A percentile compares a stretch with the other conserved stretches of the same genome.
Evolutionary conservation across 192 early-diverging fungal species (phyloP).

Genomic region (Phlyctochytrium planicorne): DNA sequence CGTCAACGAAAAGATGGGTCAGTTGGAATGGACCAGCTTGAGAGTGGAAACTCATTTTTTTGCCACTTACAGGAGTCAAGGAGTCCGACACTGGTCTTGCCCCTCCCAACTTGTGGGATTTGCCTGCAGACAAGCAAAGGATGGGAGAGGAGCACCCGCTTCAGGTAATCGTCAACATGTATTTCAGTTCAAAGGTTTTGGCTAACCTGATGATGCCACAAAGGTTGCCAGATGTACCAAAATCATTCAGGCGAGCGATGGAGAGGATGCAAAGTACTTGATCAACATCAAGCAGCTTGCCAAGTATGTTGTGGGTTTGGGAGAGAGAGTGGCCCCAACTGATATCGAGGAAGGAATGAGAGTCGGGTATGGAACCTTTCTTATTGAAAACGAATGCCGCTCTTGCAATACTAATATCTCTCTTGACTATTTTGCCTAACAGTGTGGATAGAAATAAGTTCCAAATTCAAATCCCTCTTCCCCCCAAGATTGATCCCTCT

Average conservation of each 20-base stretch:
- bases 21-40: constrained; percentile 5
- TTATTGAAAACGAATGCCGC: background rate
- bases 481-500: constrained; percentile 97
- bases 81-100: constrained; percentile 98
- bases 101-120: constrained; percentile 97
- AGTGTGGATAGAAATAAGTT: constrained; percentile 98
- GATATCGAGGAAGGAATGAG: constrained; percentile 99
- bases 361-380: constrained; percentile 82
- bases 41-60: background rate
- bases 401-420: background rate
- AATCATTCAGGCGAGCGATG: constrained; percentile 90
- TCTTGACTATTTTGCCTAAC: constrained; percentile 7
- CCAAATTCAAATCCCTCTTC: constrained; percentile 98
- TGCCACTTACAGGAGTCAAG: constrained; percentile 85
- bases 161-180: constrained; percentile 53
- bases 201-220: background rate
- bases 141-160: constrained; percentile 94
- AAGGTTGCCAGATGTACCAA: constrained; percentile 98
- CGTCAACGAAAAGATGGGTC: constrained; percentile 99
- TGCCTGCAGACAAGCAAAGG: constrained; percentile 97
- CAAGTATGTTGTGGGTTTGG: constrained; percentile 98
- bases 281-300: constrained; percentile 99
- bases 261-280: constrained; percentile 92
- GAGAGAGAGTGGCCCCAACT: constrained; percentile 94
- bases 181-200: constrained; percentile 11